Conservation (phyloP, 2,329 filamentous ascomycete genomes). For the Gliomastix tumulicola region DNA sequence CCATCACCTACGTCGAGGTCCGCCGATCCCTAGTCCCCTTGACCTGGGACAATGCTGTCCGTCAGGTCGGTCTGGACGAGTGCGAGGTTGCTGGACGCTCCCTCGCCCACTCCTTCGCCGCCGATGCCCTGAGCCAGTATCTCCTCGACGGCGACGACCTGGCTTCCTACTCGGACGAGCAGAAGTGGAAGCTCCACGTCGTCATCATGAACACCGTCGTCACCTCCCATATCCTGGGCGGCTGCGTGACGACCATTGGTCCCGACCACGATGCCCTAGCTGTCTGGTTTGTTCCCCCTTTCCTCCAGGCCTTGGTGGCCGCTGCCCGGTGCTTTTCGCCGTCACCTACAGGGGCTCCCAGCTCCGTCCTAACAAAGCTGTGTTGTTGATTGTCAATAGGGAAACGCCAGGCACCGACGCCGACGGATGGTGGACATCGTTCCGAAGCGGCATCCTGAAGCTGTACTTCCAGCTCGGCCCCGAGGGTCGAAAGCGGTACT, state of each 20-base stretch:
- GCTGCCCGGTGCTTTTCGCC: no score
- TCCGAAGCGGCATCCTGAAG: slow-evolving; percentile 73
- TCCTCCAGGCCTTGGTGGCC: no score
- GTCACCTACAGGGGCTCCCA: no score
- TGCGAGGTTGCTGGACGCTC: slow-evolving; percentile 64
- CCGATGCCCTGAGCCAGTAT: slow-evolving; percentile 69
- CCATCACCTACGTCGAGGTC: slow-evolving; percentile 20
- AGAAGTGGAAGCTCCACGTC: slow-evolving; percentile 70
- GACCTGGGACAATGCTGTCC: slow-evolving; percentile 49
- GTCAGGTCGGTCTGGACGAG: slow-evolving; percentile 57
- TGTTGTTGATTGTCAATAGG: no score
- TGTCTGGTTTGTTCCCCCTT: slow-evolving; percentile 55
- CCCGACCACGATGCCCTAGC: slow-evolving; percentile 72
- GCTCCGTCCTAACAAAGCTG: no score
- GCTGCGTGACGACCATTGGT: slow-evolving; percentile 67
- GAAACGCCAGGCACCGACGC: slow-evolving; percentile 68
- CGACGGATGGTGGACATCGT: slow-evolving; percentile 64
- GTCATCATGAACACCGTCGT: slow-evolving; percentile 72
- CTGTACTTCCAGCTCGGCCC: slow-evolving; percentile 66
- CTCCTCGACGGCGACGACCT: slow-evolving; percentile 67
- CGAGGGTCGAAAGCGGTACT: slow-evolving; percentile 70
- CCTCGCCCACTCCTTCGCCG: slow-evolving; percentile 70
- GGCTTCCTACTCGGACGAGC: slow-evolving; percentile 52
- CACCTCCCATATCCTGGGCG: slow-evolving; percentile 67
- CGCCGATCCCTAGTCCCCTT: slow-evolving; percentile 49